A percentile compares a stretch with the other conserved stretches of the same genome.
Evolutionary conservation across 164 flowering plant genomes (phyloP).

Genomic region (Magnolia kwangsiensis): DNA sequence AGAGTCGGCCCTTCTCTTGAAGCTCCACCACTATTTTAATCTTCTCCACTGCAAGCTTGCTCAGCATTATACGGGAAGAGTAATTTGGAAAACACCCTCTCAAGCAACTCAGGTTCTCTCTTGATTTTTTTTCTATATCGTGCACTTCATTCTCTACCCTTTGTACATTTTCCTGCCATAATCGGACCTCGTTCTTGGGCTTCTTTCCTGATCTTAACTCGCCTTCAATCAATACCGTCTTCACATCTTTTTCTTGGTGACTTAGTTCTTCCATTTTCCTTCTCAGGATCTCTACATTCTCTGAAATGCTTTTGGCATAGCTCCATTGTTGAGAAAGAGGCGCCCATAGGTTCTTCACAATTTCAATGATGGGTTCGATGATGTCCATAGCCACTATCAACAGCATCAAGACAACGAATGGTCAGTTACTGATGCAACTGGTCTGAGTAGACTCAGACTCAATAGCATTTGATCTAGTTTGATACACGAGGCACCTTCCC

Average conservation of each 20-base stretch:
- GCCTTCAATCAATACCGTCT: neutral
- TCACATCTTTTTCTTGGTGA: slow-evolving; percentile 1
- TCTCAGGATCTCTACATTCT: neutral
- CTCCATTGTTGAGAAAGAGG: neutral
- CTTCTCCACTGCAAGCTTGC: neutral
- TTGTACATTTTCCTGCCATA: slow-evolving; percentile 7
- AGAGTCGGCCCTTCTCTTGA: slow-evolving; percentile 6
- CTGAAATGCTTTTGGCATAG: neutral
- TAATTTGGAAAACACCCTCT: slow-evolving; percentile 5
- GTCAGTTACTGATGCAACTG: neutral
- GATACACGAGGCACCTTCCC: no score
- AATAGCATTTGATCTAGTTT: no score
- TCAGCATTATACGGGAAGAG: neutral
- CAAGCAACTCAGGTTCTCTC: neutral
- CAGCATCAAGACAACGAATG: neutral
- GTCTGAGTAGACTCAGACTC: no score
- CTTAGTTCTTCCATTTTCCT: slow-evolving; percentile 2
- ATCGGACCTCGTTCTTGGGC: neutral
- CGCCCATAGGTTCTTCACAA: neutral
- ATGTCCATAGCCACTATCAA: neutral
- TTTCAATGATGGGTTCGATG: neutral
- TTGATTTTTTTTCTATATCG: neutral
- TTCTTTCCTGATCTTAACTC: neutral
- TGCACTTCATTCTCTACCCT: neutral
- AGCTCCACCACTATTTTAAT: neutral